Conservation (phyloP, 768 basidiomycete species). For the Russula ochroleuca region DNA sequence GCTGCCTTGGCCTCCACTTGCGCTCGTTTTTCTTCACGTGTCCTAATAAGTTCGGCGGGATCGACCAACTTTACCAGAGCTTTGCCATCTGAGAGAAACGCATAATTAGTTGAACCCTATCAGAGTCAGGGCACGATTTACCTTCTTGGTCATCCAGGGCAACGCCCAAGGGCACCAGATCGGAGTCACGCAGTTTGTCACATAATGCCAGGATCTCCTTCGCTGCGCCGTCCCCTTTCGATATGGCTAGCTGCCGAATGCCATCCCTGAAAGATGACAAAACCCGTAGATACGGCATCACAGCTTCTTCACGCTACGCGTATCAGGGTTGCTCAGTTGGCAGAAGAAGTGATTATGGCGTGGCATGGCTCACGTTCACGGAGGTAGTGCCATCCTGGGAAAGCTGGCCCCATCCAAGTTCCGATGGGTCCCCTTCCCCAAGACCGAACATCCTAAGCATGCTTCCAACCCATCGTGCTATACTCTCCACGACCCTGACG, state of each 20-base stretch:
- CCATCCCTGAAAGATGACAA: slow-evolving; percentile 91
- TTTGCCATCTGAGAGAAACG: slow-evolving; percentile 66
- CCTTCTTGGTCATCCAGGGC: slow-evolving; percentile 97
- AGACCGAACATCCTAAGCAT: slow-evolving; percentile 80
- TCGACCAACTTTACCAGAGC: slow-evolving; percentile 91
- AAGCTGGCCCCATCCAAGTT: slow-evolving; percentile 85
- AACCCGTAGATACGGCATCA: slow-evolving; percentile 84
- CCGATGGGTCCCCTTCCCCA: slow-evolving; percentile 58
- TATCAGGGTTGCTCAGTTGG: slow-evolving; percentile 13
- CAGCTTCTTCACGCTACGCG: slow-evolving; percentile 68
- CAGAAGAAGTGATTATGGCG: slow-evolving; percentile 8
- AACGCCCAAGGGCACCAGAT: slow-evolving; percentile 90
- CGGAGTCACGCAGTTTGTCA: slow-evolving; percentile 85
- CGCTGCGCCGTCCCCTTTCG: slow-evolving; percentile 56
- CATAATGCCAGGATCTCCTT: slow-evolving; percentile 82
- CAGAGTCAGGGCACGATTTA: slow-evolving; percentile 31
- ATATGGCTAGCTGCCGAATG: slow-evolving; percentile 77
- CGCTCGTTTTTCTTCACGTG: slow-evolving; percentile 84
- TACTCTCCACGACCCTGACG: slow-evolving; percentile 56
- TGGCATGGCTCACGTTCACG: slow-evolving; percentile 47
- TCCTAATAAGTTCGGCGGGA: slow-evolving; percentile 73
- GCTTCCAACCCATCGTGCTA: slow-evolving; percentile 62
- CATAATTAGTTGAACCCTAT: slow-evolving; percentile 12
- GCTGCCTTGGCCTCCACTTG: slow-evolving; percentile 68
- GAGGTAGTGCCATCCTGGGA: slow-evolving; percentile 40